Base-by-base conservation (phyloP, 257 asterid species). In the Nicotiana obtusifolia region DNA sequence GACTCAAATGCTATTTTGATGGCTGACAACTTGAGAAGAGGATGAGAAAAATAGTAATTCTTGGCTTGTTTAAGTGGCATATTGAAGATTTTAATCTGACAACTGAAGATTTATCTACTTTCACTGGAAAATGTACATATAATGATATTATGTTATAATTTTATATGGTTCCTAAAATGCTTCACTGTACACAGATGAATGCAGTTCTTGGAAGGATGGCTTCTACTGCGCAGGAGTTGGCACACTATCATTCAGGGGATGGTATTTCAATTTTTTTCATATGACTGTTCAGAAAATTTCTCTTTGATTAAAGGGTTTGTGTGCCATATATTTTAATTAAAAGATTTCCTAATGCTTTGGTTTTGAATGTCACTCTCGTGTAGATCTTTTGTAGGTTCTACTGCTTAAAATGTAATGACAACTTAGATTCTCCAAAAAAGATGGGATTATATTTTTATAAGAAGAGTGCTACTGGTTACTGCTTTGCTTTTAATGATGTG, bases 201-300 rank as follows among this genome's bases (percentile, higher is more conserved):
- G 92, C 97, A 64, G 97, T 93, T 87, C 94, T 96, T 71, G 98
- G 93, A 82, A 90, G 92, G 87, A 91, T 96, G 96, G 93, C 94
- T 80, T 90, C 97, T 77, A 89, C 97, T 64, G 93, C 98, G 30
- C 97, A 96, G 83, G 97, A 96, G 86, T 85, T 96, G 91, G 92
- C 97, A 81, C 96, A 91, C 87, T 93, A 91, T 92, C 99, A 96
- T 87, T 96, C 99, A 6, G 99, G 99, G 83, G 97, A 94, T 83
- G 99, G 99, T 96, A 90, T 64, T 24, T 52, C 7, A 15, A 73
- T 13, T 33, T 28, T 85, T 84, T 57, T 84, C 80, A 81, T 75
- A 81, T 75, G 17, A 57, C 64, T 49, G 76, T 7, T 49, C 16
- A 52, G 41, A 17, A 26, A 49, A 20, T 66, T 24, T 62, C 10